Conservation (phyloP, 768 basidiomycete genomes). For the Gloeostereum incarnatum region DNA sequence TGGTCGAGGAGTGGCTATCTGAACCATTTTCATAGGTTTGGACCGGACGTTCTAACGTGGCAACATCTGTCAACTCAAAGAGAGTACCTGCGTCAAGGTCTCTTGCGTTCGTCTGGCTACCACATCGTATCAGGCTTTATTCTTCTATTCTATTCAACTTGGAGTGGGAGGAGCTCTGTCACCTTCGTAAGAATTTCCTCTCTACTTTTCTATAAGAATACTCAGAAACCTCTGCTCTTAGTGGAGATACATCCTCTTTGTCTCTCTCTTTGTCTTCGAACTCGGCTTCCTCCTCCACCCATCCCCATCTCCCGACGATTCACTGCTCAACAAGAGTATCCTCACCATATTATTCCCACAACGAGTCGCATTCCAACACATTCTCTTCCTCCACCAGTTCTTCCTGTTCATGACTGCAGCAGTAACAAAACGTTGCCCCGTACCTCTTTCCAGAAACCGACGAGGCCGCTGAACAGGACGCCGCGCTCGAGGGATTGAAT, state of each 20-base stretch:
- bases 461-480: slow-evolving; percentile 20
- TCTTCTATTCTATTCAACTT: slow-evolving; percentile 54
- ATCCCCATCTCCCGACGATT: slow-evolving; percentile 24
- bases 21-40: slow-evolving; percentile 47
- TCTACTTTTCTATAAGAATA: slow-evolving; percentile 3
- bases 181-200: slow-evolving; percentile 43
- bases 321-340: slow-evolving; percentile 16
- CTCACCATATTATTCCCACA: slow-evolving; percentile 43
- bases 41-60: slow-evolving; percentile 65
- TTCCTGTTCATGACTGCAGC: slow-evolving; percentile 72
- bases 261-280: slow-evolving; percentile 52
- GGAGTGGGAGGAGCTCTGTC: slow-evolving; percentile 49
- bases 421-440: slow-evolving; percentile 60
- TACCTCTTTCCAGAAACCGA: slow-evolving; percentile 48
- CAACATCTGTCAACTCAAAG: slow-evolving; percentile 45
- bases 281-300: slow-evolving; percentile 57
- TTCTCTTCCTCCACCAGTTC: slow-evolving; percentile 66
- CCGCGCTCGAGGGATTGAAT: slow-evolving; percentile 34
- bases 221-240: slow-evolving; percentile 16
- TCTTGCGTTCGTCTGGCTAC: slow-evolving; percentile 53
- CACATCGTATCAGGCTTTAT: slow-evolving; percentile 51
- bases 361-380: slow-evolving; percentile 68
- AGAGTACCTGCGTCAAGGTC: slow-evolving; percentile 62
- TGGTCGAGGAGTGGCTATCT: slow-evolving; percentile 1
- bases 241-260: slow-evolving; percentile 79